A percentile compares a stretch with the other conserved stretches of the same genome.
These are phyloP conservation scores for Pythium periplocum DNA, from an alignment of 352 stramenopile genomes.

Conservation along the genomic window DNA sequence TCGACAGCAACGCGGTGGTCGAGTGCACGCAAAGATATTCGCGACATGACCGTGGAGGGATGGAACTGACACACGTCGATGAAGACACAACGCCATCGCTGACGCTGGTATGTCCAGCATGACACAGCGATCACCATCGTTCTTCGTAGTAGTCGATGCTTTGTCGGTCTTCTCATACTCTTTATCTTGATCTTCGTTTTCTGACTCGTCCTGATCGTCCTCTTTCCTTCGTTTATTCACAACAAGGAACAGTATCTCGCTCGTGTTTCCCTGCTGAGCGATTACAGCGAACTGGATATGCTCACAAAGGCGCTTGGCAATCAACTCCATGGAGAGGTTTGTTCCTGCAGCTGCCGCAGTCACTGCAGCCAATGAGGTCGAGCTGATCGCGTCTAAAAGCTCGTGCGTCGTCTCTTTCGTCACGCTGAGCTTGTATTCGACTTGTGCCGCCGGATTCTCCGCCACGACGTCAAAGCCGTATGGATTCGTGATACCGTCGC, in stretches of 20 bases:
- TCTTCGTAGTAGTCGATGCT: slow-evolving; percentile 1
- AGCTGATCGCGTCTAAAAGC: slow-evolving; percentile 51
- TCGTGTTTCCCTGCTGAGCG: slow-evolving; percentile 14
- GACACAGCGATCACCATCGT: slow-evolving; percentile 3
- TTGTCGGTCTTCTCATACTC: slow-evolving; percentile 12
- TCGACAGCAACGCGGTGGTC: slow-evolving; percentile 16
- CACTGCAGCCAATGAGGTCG: slow-evolving; percentile 38
- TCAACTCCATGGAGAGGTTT: slow-evolving; percentile 69
- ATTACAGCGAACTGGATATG: slow-evolving; percentile 45
- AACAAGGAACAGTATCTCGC: slow-evolving; percentile 51
- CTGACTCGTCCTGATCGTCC: slow-evolving; percentile 2
- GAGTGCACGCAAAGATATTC: slow-evolving; percentile 17
- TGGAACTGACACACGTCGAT: neutral
- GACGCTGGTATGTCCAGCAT: slow-evolving; percentile 11
- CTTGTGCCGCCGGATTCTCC: slow-evolving; percentile 33
- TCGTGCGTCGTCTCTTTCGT: slow-evolving; percentile 62
- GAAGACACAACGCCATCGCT: slow-evolving; percentile 16
- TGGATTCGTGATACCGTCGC: slow-evolving; percentile 53
- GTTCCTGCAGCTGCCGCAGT: slow-evolving; percentile 60
- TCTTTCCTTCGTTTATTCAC: slow-evolving; percentile 12
- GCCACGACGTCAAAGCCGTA: slow-evolving; percentile 71
- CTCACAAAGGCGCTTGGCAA: slow-evolving; percentile 54
- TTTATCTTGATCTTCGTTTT: neutral
- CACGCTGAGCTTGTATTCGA: slow-evolving; percentile 45
- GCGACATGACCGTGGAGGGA: neutral